A percentile compares a stretch with the other conserved stretches of the same genome.
These are phyloP conservation scores for Penicillium sp. DNA, from an alignment of 2,329 filamentous ascomycete genomes.

Conservation along the genomic window DNA sequence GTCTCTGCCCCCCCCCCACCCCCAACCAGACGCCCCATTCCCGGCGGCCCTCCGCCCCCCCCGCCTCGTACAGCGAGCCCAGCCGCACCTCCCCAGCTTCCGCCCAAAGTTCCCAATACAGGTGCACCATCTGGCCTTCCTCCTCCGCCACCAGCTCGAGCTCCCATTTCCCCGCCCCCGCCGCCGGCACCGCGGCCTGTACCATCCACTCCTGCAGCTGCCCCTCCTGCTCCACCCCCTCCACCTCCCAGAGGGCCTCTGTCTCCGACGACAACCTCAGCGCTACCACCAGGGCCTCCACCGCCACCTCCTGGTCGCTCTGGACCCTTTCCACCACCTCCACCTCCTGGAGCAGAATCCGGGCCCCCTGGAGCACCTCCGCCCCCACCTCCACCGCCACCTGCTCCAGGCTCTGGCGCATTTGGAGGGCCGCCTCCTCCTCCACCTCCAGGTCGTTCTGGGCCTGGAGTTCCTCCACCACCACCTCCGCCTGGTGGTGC, in stretches of 20 bases:
- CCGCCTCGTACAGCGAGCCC: conserved; percentile 52
- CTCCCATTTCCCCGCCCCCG: conserved; percentile 49
- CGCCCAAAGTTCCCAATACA: conserved; percentile 45
- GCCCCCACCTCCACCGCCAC: conserved; percentile 32
- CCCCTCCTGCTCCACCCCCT: conserved; percentile 35
- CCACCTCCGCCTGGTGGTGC: conserved; percentile 47
- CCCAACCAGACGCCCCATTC: conserved; percentile 64
- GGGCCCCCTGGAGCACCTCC: conserved; percentile 24
- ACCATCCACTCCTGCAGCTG: conserved; percentile 37
- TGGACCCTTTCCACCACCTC: conserved; percentile 51
- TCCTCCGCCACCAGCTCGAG: conserved; percentile 61
- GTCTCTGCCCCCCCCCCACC: conserved; percentile 70
- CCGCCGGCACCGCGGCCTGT: conserved; percentile 34
- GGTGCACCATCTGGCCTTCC: conserved; percentile 42
- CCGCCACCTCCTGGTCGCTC: conserved; percentile 53
- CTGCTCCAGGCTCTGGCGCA: conserved; percentile 23
- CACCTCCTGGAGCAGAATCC: conserved; percentile 30
- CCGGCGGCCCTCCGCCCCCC: conserved; percentile 66
- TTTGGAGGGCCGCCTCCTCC: conserved; percentile 39
- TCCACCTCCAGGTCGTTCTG: conserved; percentile 36
- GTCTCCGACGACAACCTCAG: conserved; percentile 29
- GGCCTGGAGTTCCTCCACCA: conserved; percentile 37
- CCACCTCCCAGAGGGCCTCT: conserved; percentile 43
- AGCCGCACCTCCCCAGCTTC: conserved; percentile 52
- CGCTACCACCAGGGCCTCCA: conserved; percentile 36